Percentiles rank a stretch among this genome's conserved stretches.
phyloP scores from a whole-genome alignment of 805 yeast species.

The Sugiyamaella boreocaroliniensis region DNA sequence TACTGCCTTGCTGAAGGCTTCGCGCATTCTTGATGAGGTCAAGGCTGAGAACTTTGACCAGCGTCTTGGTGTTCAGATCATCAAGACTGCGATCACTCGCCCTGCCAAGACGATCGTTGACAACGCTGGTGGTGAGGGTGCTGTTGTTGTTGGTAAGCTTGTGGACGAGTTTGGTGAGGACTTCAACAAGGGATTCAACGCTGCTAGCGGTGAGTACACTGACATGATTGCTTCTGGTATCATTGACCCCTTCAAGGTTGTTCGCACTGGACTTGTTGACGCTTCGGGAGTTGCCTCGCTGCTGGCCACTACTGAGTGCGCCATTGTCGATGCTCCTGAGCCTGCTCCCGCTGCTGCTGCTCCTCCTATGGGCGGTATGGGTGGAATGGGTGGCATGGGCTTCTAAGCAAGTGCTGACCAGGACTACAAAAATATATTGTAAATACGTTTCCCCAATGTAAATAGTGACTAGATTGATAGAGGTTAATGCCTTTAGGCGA shows the following conservation, averaged over 20 bases:
- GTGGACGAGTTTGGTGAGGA: constrained; percentile 49
- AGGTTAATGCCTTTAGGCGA: too few species aligned
- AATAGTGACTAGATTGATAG: constrained; percentile 4
- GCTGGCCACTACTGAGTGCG: constrained; percentile 97
- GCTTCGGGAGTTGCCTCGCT: constrained; percentile 97
- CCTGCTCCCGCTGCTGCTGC: constrained; percentile 58
- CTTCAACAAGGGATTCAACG: constrained; percentile 87
- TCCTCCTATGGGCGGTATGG: constrained; percentile 51
- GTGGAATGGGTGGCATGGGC: constrained; percentile 31
- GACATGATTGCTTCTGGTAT: constrained; percentile 97
- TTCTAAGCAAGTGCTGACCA: constrained; percentile 16
- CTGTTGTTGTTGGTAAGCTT: constrained; percentile 91
- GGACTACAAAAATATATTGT: not conserved
- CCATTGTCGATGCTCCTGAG: constrained; percentile 88
- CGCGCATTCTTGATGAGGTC: constrained; percentile 62
- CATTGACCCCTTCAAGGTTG: constrained; percentile 97
- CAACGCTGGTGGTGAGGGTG: constrained; percentile 96
- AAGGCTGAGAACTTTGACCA: constrained; percentile 88
- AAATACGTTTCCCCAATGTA: constrained; percentile 1
- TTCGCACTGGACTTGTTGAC: constrained; percentile 89
- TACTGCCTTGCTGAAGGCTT: constrained; percentile 92
- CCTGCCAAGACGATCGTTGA: constrained; percentile 95
- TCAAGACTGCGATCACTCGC: constrained; percentile 84
- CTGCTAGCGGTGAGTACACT: constrained; percentile 85
- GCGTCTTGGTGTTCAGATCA: constrained; percentile 90